phyloP scores from a whole-genome alignment of 2,329 filamentous ascomycete genomes.

The Onygenales sp. region DNA sequence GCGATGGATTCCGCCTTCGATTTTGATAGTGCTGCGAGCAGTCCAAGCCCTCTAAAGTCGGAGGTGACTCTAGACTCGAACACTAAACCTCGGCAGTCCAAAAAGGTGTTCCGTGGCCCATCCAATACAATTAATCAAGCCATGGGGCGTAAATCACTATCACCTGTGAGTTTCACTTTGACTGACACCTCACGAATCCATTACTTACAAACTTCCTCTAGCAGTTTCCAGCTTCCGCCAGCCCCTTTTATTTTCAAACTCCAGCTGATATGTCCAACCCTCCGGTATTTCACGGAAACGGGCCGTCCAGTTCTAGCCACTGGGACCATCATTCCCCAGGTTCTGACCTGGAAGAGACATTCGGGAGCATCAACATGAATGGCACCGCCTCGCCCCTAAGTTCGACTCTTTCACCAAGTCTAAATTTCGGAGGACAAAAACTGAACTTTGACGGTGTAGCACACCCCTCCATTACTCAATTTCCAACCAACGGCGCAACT shows the following conservation, averaged over 20 bases:
- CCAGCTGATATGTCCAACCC: conserved; percentile 30
- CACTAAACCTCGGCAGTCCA: conserved; percentile 14
- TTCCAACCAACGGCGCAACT: conserved; percentile 16
- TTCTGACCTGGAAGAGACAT: conserved; percentile 35
- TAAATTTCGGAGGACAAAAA: conserved; percentile 25
- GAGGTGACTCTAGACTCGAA: conserved; percentile 18
- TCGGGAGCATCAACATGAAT: conserved; percentile 38
- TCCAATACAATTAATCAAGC: conserved; percentile 16
- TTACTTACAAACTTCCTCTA: neutral
- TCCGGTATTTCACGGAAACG: conserved; percentile 17
- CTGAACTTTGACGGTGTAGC: conserved; percentile 24
- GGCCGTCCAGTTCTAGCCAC: conserved; percentile 23
- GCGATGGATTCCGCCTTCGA: conserved; percentile 41
- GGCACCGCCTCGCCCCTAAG: conserved; percentile 30
- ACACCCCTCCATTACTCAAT: conserved; percentile 7
- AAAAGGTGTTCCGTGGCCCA: conserved; percentile 19
- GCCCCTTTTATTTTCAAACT: conserved; percentile 25
- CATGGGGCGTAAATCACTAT: conserved; percentile 12
- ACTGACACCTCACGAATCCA: neutral
- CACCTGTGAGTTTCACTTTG: conserved; percentile 20
- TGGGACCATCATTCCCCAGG: conserved; percentile 36
- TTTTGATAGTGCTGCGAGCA: conserved; percentile 40
- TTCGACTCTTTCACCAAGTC: conserved; percentile 25
- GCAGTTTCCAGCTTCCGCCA: conserved; percentile 13
- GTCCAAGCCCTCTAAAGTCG: conserved; percentile 31